Percentiles rank a stretch among this genome's conserved stretches.
phyloP scores from a whole-genome alignment of 768 basidiomycete genomes.

The Kwoniella europaea region DNA sequence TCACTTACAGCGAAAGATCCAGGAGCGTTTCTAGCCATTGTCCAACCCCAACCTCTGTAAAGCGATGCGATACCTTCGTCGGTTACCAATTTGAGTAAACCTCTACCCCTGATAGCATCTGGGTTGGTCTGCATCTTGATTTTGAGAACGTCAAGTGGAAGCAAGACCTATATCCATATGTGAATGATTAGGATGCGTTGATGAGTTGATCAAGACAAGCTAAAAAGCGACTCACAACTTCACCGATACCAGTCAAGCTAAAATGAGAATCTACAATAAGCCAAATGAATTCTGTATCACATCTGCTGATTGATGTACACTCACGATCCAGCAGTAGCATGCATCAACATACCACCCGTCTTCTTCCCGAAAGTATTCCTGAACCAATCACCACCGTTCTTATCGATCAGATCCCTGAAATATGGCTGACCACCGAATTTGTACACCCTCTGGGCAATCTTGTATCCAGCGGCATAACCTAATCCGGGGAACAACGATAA shows the following conservation, averaged over 20 bases:
- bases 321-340: conserved; percentile 90
- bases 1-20: conserved; percentile 85
- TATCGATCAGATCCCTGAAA: conserved; percentile 88
- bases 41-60: conserved; percentile 99
- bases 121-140: conserved; percentile 97
- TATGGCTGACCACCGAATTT: conserved; percentile 99
- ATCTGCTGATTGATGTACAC: conserved; percentile 45
- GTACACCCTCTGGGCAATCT: conserved; percentile 89
- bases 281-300: not conserved
- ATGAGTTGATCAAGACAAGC: not conserved
- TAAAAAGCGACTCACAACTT: conserved; percentile 69
- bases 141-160: conserved; percentile 94
- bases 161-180: conserved; percentile 64
- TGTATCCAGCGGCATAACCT: conserved; percentile 98
- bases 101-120: conserved; percentile 94
- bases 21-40: conserved; percentile 95
- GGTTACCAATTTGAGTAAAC: conserved; percentile 81
- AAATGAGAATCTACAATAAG: not conserved
- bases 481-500: conserved; percentile 94
- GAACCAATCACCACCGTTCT: conserved; percentile 80
- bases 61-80: conserved; percentile 85
- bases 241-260: conserved; percentile 80
- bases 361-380: conserved; percentile 87
- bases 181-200: not conserved
- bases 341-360: conserved; percentile 93